Percentiles rank a stretch among this genome's conserved stretches.
Conservation (phyloP, 306 rosid species). For the Inga oerstediana region DNA sequence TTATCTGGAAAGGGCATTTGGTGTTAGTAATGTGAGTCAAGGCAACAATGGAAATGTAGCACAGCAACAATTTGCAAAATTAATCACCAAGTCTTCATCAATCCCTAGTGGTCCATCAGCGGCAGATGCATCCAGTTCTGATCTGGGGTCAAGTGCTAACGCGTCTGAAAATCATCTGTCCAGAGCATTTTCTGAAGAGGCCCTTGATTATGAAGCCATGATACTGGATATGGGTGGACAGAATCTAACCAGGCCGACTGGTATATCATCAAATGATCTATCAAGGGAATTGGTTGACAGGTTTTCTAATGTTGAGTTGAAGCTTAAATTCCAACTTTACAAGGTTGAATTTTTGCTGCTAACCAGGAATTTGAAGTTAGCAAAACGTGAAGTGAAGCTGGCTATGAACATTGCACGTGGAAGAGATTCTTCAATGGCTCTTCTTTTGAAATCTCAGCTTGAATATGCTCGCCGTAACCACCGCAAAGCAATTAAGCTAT, state of each 20-base stretch:
- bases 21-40: slow-evolving; percentile 68
- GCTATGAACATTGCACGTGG: slow-evolving; percentile 96
- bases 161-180: slow-evolving; percentile 65
- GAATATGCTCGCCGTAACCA: slow-evolving; percentile 94
- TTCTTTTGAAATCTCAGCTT: slow-evolving; percentile 92
- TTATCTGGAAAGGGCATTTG: slow-evolving; percentile 83
- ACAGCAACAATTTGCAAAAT: slow-evolving; percentile 61
- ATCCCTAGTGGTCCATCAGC: slow-evolving; percentile 55
- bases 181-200: slow-evolving; percentile 76
- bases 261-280: slow-evolving; percentile 62
- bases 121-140: slow-evolving; percentile 63
- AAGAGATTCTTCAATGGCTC: slow-evolving; percentile 90
- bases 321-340: slow-evolving; percentile 92
- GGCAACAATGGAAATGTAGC: slow-evolving; percentile 58
- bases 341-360: slow-evolving; percentile 84
- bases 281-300: slow-evolving; percentile 64
- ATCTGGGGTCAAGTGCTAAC: slow-evolving; percentile 58
- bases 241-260: slow-evolving; percentile 57
- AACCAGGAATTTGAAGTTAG: slow-evolving; percentile 87
- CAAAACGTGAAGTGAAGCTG: slow-evolving; percentile 91
- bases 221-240: slow-evolving; percentile 69
- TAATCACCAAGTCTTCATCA: slow-evolving; percentile 61
- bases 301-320: slow-evolving; percentile 73
- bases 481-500: slow-evolving; percentile 94
- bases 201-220: slow-evolving; percentile 75